Evolutionary conservation across 345 rosid genomes (phyloP).

Genomic region (Mallotus nudiflorus): DNA sequence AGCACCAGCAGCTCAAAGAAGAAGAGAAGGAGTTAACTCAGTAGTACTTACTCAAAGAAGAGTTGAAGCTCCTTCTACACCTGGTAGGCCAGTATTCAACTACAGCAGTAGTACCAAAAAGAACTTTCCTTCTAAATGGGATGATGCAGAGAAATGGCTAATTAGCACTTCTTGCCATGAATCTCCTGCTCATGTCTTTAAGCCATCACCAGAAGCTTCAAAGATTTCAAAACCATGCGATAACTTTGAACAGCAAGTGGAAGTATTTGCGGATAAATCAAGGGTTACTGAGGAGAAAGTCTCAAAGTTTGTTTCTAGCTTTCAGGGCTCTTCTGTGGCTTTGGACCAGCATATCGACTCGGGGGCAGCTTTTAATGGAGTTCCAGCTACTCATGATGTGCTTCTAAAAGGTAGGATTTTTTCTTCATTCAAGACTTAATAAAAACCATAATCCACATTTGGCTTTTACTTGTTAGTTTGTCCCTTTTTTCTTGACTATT

Average conservation of each 20-base stretch:
- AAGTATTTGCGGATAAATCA: constrained; percentile 62
- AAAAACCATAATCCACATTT: constrained; percentile 11
- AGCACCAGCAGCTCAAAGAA: constrained; percentile 45
- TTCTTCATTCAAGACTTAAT: constrained; percentile 11
- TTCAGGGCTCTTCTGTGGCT: constrained; percentile 30
- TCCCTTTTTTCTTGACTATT: constrained; percentile 17
- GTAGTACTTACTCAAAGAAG: constrained; percentile 49
- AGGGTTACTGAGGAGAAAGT: constrained; percentile 55
- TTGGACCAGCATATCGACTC: constrained; percentile 36
- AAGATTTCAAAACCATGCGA: constrained; percentile 40
- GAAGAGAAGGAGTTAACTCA: constrained; percentile 55
- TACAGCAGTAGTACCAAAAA: constrained; percentile 62
- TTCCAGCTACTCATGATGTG: constrained; percentile 46
- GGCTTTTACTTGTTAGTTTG: constrained; percentile 7
- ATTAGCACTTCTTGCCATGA: constrained; percentile 53
- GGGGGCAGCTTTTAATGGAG: constrained; percentile 39
- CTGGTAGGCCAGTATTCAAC: constrained; percentile 80
- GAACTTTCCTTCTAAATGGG: constrained; percentile 94
- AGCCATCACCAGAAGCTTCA: constrained; percentile 32
- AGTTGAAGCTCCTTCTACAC: constrained; percentile 68
- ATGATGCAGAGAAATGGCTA: constrained; percentile 92
- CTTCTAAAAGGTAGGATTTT: constrained; percentile 60
- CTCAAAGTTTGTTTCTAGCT: constrained; percentile 34
- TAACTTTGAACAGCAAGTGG: constrained; percentile 40
- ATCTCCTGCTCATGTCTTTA: constrained; percentile 66